Base-by-base conservation (phyloP, 768 basidiomycete genomes). In the Podaxis mareebaensis region DNA sequence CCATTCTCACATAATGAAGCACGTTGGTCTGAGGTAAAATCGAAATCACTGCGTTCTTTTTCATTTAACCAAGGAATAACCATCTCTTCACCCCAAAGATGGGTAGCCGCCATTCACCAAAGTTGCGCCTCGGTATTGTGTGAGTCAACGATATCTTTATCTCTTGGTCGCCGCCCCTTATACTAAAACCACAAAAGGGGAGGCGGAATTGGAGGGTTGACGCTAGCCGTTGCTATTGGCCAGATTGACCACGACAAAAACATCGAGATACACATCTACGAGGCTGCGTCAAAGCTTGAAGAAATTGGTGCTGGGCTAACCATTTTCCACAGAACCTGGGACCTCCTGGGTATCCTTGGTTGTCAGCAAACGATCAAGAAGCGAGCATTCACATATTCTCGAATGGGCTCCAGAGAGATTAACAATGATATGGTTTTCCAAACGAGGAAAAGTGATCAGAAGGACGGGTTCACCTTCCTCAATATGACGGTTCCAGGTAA, bases 271-370 rank as follows among this genome's bases (percentile, higher is more conserved):
- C 75, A 80, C 61, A 66, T 81, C 15, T 81, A 79, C 48, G 79
- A 81, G 66, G 75, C 80, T 8, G 72, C 78, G 33, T 69, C 67
- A 42, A 58, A 74, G 42, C 70, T 78, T 58, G 69, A 72, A 17
- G 76, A 79, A 63, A 48, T 77, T 24, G 80, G 79, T 13, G 79
- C 78, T 1, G 80, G 80, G 20, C 66, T 68, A 72, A 79, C 70
- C 55, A 73, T 63, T 57, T 81, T 51, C 66, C 67, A 48, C 56
- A 70, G 49, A 71, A 75, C 71, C n/a, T 74, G 71, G 73, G 66
- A 72, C 30, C 71, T 74, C 40, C 39, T 74, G 58, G 65, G 65
- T 52, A 64, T 59, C 4, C 52, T 74, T 5, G 71, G 70, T 1
- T 53, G 72, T 46, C 67, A 71, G 17, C 52, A 61, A 17, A 55